Percentiles rank a stretch among this genome's conserved stretches.
phyloP scores from a whole-genome alignment of 1,284 basidiomycete species.

The Tranzscheliella williamsii region DNA sequence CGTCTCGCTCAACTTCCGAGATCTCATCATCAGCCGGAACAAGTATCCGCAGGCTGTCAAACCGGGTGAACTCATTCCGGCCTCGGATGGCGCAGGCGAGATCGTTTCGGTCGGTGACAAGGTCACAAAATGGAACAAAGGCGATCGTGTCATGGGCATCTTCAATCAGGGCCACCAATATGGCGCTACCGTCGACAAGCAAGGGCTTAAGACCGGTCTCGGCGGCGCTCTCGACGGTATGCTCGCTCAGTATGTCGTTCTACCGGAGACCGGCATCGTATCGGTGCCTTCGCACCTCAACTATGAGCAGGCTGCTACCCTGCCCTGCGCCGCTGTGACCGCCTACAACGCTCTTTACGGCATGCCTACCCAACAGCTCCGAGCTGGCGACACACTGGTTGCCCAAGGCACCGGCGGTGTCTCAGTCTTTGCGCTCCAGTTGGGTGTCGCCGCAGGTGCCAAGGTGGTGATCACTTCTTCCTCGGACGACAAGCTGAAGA shows the following conservation, averaged over 20 bases:
- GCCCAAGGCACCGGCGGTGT: conserved; percentile 69
- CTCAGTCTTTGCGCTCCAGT: conserved; percentile 66
- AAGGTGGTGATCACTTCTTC: conserved; percentile 69
- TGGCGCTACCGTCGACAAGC: conserved; percentile 53
- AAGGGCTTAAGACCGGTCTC: conserved; percentile 61
- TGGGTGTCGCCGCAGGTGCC: conserved; percentile 68
- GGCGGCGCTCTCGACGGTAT: conserved; percentile 68
- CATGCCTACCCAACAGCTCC: conserved; percentile 63
- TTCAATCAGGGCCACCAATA: conserved; percentile 57
- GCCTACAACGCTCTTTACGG: conserved; percentile 66
- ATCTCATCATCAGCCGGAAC: conserved; percentile 43
- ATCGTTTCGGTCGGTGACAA: conserved; percentile 67
- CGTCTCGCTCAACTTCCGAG: conserved; percentile 61
- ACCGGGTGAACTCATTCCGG: conserved; percentile 63
- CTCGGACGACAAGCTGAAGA: conserved; percentile 67
- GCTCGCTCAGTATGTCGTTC: conserved; percentile 66
- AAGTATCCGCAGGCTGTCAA: conserved; percentile 36
- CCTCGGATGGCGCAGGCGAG: conserved; percentile 71
- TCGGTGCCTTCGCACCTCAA: conserved; percentile 63
- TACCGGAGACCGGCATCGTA: conserved; percentile 23
- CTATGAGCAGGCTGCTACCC: conserved; percentile 66
- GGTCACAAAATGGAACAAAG: conserved; percentile 66
- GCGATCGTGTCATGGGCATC: conserved; percentile 66
- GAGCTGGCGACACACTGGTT: conserved; percentile 64
- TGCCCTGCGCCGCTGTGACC: conserved; percentile 65